Evolutionary conservation across 345 rosid genomes (phyloP), one percentile per base, ranked within the genome.

Genomic region (Linum tenue): DNA sequence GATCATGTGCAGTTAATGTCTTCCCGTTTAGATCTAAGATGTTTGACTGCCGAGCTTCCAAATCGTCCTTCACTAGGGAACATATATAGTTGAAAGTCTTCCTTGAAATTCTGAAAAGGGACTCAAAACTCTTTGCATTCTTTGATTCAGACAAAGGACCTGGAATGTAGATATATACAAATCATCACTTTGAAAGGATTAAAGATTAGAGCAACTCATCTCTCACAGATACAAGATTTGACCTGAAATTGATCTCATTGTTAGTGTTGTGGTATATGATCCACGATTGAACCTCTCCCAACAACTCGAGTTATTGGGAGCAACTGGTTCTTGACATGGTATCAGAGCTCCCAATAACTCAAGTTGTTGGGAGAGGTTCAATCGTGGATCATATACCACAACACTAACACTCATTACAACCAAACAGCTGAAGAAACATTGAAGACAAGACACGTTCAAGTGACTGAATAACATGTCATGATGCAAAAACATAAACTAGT

Each of bases 21-120:
- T 76, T 78, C 11, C 89, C 89, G 37, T 77, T 71, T 56, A 76
- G 40, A 65, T 78, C 77, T 3, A 78, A 75, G 65, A 77, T 80
- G 70, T 75, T 81, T 16, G 87, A 76, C 62, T 80, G 82, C 73
- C 79, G 78, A 38, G 87, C 80, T 67, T 63, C 73, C 80, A 81
- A 66, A 60, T 76, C 91, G 22, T 81, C 90, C 77, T 81, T 84
- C 63, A 86, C 91, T 14, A 84, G 89, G 22, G 86, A 85, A 74
- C 88, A 82, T 37, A 88, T 83, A 71, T 84, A 83, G 76, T 84
- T 71, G 78, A 81, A 85, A 40, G 91, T 82, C 77, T 84, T 85
- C 66, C 89, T 82, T 39, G 95, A 80, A 44, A 85, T 78, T 77
- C 79, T 88, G 72, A 85, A 77, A 72, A 88, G 72, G 7, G 87